These are phyloP conservation scores for Coemansia umbellata DNA, from an alignment of 192 early-diverging fungal genomes.

Conservation along the genomic window DNA sequence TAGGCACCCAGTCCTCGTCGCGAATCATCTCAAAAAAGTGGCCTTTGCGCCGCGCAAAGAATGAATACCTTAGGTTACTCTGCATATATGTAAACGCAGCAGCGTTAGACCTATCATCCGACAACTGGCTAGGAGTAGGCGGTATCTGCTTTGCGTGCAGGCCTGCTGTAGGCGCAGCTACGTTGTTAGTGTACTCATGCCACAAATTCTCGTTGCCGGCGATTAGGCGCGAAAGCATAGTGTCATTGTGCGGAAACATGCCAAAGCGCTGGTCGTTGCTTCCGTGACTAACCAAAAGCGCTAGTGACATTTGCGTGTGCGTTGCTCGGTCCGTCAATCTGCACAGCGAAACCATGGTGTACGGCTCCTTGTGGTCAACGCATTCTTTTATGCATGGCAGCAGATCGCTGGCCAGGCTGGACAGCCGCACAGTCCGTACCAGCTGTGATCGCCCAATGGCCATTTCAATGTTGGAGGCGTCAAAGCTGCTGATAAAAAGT, in stretches of 20 bases:
- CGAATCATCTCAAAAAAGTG: conserved; percentile 47
- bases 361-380: conserved; percentile 24
- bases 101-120: conserved; percentile 1
- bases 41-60: conserved; percentile 36
- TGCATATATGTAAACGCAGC: conserved; percentile 40
- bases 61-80: conserved; percentile 34
- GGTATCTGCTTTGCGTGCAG: no score
- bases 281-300: conserved; percentile 41
- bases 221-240: conserved; percentile 32
- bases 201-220: conserved; percentile 26
- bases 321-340: conserved; percentile 30
- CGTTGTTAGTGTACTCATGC: conserved; percentile 25
- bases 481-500: conserved; percentile 22
- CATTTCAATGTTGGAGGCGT: conserved; percentile 33
- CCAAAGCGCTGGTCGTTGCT: conserved; percentile 35
- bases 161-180: neutral
- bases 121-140: neutral
- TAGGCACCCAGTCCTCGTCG: conserved; percentile 43
- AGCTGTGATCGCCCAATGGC: conserved; percentile 12
- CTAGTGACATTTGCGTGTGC: conserved; percentile 19
- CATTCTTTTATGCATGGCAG: conserved; percentile 9
- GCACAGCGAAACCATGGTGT: conserved; percentile 38
- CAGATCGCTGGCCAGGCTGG: conserved; percentile 16
- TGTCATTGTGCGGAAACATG: conserved; percentile 43
- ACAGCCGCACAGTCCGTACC: conserved; percentile 8